A percentile compares a stretch with the other conserved stretches of the same genome.
phyloP scores from a whole-genome alignment of 495 filamentous ascomycete species.

The Aspergillus cavernicola region DNA sequence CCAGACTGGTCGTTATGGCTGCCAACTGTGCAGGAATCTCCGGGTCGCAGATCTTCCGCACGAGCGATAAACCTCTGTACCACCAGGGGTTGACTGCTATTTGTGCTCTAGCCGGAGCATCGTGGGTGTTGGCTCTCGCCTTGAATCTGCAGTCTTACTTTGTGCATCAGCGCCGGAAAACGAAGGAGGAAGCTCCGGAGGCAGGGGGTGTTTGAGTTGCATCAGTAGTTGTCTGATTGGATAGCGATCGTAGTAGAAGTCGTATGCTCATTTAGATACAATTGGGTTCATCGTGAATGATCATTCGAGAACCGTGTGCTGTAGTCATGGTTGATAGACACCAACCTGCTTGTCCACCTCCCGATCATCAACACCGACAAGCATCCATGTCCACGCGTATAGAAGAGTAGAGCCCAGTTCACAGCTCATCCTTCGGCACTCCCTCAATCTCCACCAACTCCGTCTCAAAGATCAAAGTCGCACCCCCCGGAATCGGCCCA shows the following conservation, averaged over 20 bases:
- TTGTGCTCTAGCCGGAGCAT: constrained; percentile 27
- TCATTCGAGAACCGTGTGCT: not conserved
- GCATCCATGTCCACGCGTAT: too few relatives aligned
- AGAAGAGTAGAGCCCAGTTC: too few relatives aligned
- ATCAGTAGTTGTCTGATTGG: not conserved
- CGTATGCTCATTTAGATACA: constrained; percentile 4
- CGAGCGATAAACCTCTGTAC: constrained; percentile 49
- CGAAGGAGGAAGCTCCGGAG: not conserved
- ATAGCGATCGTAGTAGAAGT: not conserved
- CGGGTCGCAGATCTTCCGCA: constrained; percentile 52
- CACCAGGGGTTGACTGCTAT: constrained; percentile 38
- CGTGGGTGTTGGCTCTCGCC: constrained; percentile 23
- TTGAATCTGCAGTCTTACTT: constrained; percentile 8
- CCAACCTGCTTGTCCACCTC: too few relatives aligned
- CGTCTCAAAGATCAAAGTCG: constrained; percentile 88
- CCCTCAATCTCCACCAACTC: constrained; percentile 85
- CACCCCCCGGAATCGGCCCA: constrained; percentile 74
- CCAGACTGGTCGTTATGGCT: constrained; percentile 50
- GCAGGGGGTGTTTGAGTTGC: not conserved
- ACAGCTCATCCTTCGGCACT: constrained; percentile 61
- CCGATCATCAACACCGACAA: too few relatives aligned
- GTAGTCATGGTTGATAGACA: too few relatives aligned
- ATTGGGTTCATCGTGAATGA: not conserved
- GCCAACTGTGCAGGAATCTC: constrained; percentile 52
- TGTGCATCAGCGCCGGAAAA: not conserved